Conservation (phyloP, 2,329 filamentous ascomycete species). For the Pyricularia sp. region DNA sequence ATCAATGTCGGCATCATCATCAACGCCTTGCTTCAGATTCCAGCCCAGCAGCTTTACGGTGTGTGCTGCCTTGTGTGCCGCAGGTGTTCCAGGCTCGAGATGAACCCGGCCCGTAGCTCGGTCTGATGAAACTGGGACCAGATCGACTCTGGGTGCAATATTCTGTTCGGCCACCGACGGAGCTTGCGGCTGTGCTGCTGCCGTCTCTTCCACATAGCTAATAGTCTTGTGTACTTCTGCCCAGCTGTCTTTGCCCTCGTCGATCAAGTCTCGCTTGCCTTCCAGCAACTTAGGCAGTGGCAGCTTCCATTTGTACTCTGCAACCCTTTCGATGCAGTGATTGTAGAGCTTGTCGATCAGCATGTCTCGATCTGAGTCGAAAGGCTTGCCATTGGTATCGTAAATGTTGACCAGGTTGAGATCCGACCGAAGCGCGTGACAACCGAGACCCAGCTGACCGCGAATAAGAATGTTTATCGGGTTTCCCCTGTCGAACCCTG, state of each 20-base stretch:
- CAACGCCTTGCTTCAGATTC: slow-evolving; percentile 52
- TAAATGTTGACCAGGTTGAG: slow-evolving; percentile 59
- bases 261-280: slow-evolving; percentile 70
- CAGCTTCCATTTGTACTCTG: slow-evolving; percentile 74
- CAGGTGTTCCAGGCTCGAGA: slow-evolving; percentile 54
- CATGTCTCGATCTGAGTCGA: slow-evolving; percentile 65
- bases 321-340: slow-evolving; percentile 82
- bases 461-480: slow-evolving; percentile 83
- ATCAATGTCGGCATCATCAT: slow-evolving; percentile 54
- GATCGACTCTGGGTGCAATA: slow-evolving; percentile 37
- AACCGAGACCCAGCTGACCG: slow-evolving; percentile 76
- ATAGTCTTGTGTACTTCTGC: slow-evolving; percentile 61
- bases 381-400: slow-evolving; percentile 65
- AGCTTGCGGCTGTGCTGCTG: slow-evolving; percentile 44
- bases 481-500: slow-evolving; percentile 91
- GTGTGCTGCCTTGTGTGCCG: slow-evolving; percentile 59
- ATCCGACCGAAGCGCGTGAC: slow-evolving; percentile 65
- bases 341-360: slow-evolving; percentile 89
- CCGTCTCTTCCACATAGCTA: slow-evolving; percentile 57
- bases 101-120: slow-evolving; percentile 61
- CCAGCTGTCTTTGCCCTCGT: slow-evolving; percentile 66
- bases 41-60: slow-evolving; percentile 77
- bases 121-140: slow-evolving; percentile 52
- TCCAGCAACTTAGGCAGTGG: slow-evolving; percentile 58
- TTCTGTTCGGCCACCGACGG: slow-evolving; percentile 40